These are phyloP conservation scores for Crucihimalaya himalaica DNA, from an alignment of 345 rosid genomes.

Conservation along the genomic window DNA sequence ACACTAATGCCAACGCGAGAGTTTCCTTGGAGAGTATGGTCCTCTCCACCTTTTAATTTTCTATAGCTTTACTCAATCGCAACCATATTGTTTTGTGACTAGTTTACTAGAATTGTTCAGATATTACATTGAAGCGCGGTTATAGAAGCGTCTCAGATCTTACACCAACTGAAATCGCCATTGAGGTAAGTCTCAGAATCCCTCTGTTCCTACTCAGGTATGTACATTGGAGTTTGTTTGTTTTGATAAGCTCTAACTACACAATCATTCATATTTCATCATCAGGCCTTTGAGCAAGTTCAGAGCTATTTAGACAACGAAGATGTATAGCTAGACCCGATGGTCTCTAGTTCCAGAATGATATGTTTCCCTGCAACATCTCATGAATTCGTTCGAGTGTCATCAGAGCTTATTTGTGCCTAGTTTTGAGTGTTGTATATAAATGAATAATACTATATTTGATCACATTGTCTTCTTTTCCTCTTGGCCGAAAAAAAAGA, in stretches of 20 bases:
- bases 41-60: slow-evolving; percentile 1
- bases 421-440: slow-evolving; percentile 29
- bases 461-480: slow-evolving; percentile 2
- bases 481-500: background rate
- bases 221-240: background rate
- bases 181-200: slow-evolving; percentile 46
- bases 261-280: slow-evolving; percentile 7
- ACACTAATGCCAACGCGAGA: slow-evolving; percentile 67
- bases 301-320: slow-evolving; percentile 19
- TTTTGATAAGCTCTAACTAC: slow-evolving; percentile 20
- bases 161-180: slow-evolving; percentile 69
- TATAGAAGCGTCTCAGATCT: slow-evolving; percentile 55
- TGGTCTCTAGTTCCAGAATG: slow-evolving; percentile 15
- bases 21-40: slow-evolving; percentile 77
- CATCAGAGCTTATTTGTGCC: slow-evolving; percentile 22
- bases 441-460: slow-evolving; percentile 9
- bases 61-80: slow-evolving; percentile 13
- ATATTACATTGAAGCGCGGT: slow-evolving; percentile 71
- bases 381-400: background rate
- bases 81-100: background rate
- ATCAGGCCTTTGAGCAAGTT: slow-evolving; percentile 40
- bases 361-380: slow-evolving; percentile 14
- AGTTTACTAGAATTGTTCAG: slow-evolving; percentile 43
- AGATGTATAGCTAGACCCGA: slow-evolving; percentile 6
- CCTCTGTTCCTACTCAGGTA: background rate